These are phyloP conservation scores for Tylopilus sp. DNA, from an alignment of 768 basidiomycete genomes.

Conservation along the genomic window DNA sequence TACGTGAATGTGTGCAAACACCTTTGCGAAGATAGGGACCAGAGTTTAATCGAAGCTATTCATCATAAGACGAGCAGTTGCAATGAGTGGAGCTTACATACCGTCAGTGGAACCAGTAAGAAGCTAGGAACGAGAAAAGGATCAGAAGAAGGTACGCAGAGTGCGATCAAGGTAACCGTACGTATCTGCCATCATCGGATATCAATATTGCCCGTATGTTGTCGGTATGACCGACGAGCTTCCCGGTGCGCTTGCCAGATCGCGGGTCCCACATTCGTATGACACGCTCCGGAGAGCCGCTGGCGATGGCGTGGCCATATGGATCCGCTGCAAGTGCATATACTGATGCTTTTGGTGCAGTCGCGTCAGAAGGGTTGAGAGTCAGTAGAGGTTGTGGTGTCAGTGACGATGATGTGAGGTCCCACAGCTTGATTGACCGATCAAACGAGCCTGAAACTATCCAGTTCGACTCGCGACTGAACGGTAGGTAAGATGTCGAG, in stretches of 20 bases:
- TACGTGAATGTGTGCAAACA: constrained; percentile 96
- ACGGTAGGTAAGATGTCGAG: constrained; percentile 10
- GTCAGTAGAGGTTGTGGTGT: constrained; percentile 56
- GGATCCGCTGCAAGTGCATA: constrained; percentile 82
- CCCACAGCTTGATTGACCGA: constrained; percentile 93
- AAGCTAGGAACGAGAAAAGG: constrained; percentile 48
- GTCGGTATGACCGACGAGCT: constrained; percentile 95
- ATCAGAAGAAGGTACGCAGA: constrained; percentile 6
- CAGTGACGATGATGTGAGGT: constrained; percentile 50
- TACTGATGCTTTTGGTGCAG: constrained; percentile 63
- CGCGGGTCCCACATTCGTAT: constrained; percentile 93
- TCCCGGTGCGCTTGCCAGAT: constrained; percentile 72
- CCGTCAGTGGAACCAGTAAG: constrained; percentile 82
- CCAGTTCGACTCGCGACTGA: constrained; percentile 78
- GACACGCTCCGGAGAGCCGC: constrained; percentile 89
- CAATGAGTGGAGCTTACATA: constrained; percentile 17
- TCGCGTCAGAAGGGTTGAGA: constrained; percentile 63
- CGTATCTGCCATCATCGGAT: constrained; percentile 88
- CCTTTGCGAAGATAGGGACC: constrained; percentile 86
- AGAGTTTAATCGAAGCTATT: constrained; percentile 80
- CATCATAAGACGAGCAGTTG: constrained; percentile 9
- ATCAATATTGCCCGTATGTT: constrained; percentile 90
- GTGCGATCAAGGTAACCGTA: constrained; percentile 39
- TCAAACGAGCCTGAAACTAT: constrained; percentile 94
- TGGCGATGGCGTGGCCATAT: constrained; percentile 76